Base-by-base conservation (phyloP, 257 asterid species). In the Cruciata laevipes region DNA sequence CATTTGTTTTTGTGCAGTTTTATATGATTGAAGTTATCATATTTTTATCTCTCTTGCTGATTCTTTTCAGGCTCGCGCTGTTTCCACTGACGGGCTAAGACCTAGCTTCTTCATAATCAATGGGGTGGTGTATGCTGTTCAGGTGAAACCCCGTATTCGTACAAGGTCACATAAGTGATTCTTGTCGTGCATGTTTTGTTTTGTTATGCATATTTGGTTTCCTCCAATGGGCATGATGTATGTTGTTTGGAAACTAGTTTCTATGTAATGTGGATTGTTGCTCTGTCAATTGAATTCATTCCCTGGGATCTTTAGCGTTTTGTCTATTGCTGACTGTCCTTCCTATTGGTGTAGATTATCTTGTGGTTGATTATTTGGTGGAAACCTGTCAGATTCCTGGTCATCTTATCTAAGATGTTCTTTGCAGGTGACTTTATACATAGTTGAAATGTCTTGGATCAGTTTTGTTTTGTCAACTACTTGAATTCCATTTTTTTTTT, bases 51-150 rank as follows among this genome's bases (percentile, higher is more conserved):
- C 7, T 63, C 27, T 1, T 49, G 17, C 37, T 13, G 17, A 42
- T 55, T 13, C 38, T 72, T 73, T 72, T 61, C 86, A 93, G 99
- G 99, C 99, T 47, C 97, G 96, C 73, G 95, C 96, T 77, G 95
- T 88, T 75, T 86, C 99, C 60, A 93, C 99, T 7, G 99, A 93
- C 74, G 89, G 96, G 69, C 73, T 93, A 80, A 88, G 97, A 80
- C 92, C 97, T 72, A 85, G 87, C 70, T 93, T 93, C 85, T 90
- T 84, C 77, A 84, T 85, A 56, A 83, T 93, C 56, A 93, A 90
- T 73, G 90, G 91, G 33, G 81, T 86, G 13, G 92, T 88, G 59
- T 93, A 93, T 82, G 89, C 66, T 62, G 76, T 88, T 78, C 99
- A 93, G 99, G 99, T 90, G 76, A 80, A 60, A 37, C 68, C 63